Conservation (phyloP, 2,329 filamentous ascomycete species). For the Diaporthe citri region DNA sequence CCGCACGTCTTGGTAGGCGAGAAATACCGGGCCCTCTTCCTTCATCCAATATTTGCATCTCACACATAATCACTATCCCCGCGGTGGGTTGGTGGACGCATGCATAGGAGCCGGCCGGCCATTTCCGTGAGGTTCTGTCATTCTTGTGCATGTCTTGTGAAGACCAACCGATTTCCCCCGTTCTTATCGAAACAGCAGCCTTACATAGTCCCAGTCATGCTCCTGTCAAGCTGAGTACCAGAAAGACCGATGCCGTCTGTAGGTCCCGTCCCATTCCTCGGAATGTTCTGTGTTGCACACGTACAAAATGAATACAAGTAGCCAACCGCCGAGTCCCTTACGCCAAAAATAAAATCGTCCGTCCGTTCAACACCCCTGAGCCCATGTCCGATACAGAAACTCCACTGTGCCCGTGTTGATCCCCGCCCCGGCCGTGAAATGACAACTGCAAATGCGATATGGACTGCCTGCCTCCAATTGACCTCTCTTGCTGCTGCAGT, state of each 20-base stretch:
- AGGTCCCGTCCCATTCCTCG: conserved; percentile 16
- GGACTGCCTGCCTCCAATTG: conserved; percentile 13
- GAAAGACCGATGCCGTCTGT: conserved; percentile 9
- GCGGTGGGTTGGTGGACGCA: neutral
- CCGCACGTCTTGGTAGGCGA: neutral
- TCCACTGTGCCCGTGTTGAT: conserved; percentile 20
- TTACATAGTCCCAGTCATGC: conserved; percentile 2
- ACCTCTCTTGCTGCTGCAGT: neutral
- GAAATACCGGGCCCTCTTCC: neutral
- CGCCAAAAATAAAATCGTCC: conserved; percentile 12
- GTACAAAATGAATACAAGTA: neutral
- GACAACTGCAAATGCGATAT: conserved; percentile 23
- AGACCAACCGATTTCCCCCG: neutral
- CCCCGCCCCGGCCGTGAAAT: neutral
- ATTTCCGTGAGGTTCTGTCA: conserved; percentile 20
- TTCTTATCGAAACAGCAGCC: conserved; percentile 9
- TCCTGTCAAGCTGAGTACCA: conserved; percentile 4
- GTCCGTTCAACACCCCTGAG: conserved; percentile 5
- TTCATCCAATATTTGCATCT: neutral
- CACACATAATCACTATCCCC: neutral
- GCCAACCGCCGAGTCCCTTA: neutral
- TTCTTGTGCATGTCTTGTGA: conserved; percentile 18
- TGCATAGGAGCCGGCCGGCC: neutral
- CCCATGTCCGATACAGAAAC: neutral
- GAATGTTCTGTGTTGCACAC: conserved; percentile 21